Evolutionary conservation across 192 early-diverging fungal genomes (phyloP), one percentile per base, ranked within the genome.

Genomic region (Kickxella alabastrina): DNA sequence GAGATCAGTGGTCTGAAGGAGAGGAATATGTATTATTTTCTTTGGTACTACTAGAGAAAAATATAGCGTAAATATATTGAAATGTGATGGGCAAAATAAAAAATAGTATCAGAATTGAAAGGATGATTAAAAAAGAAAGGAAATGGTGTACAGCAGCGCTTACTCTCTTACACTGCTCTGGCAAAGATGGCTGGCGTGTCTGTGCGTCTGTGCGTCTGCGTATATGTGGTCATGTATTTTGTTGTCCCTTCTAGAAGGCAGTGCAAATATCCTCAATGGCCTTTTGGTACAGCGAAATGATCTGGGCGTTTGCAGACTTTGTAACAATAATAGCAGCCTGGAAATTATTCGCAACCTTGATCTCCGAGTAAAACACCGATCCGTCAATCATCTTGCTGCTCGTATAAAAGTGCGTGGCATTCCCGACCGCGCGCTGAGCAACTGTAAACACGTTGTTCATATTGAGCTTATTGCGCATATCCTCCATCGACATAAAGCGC

Each of bases 391-490:
- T 40, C 54, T 79, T 75, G 43, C 69, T 78, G 27, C 64, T 79
- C 12, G 80, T 78, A 72, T 83, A 87, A 54, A 85, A 78, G 56
- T 78, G 75, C 44, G 81, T 83, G 43, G 70, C 58, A 12, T 65
- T 71, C 50, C 78, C 80, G 4, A 85, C 55, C 1, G 52, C 39
- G 24, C 86, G 59, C 54, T 83, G 66, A 0, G 86, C 86, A n/a
- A 88, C 81, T 8, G 79, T 78, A 51, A 86, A 85, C 17, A 88
- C 73, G 43, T 78, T 83, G 65, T 80, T 81, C 50, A 68, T 61
- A 34, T 65, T 60, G 18, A 82, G 78, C 54, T 79, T 80, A 47
- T 82, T 62, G 43, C 77, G 66, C 60, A 82, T 58, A 10, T 79
- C 74, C 13, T 65, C 64, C 57, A 76, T 73, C 17, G 54, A 49